Conservation (phyloP, 768 basidiomycete species). For the Lentinula lateritia region DNA sequence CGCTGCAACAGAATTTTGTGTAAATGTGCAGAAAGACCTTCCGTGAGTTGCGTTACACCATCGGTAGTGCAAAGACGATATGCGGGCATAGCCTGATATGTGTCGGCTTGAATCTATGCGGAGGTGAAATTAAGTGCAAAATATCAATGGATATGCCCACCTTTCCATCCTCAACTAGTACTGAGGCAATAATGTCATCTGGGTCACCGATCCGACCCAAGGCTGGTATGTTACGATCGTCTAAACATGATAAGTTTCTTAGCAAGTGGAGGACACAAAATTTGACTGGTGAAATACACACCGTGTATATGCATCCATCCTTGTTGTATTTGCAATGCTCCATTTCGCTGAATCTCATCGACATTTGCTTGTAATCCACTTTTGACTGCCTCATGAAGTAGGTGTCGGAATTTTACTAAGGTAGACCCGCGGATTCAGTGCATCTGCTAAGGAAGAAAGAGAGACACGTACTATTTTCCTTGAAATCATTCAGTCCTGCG, state of each 20-base stretch:
- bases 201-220: conserved; percentile 74
- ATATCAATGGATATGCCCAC: conserved; percentile 25
- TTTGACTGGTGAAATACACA: conserved; percentile 19
- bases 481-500: conserved; percentile 64
- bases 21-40: conserved; percentile 53
- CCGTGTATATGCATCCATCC: conserved; percentile 90
- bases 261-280: neutral
- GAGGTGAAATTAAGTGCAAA: neutral
- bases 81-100: conserved; percentile 80
- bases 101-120: conserved; percentile 56
- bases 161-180: conserved; percentile 66
- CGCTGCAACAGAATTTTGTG: neutral
- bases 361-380: conserved; percentile 46
- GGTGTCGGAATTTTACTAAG: conserved; percentile 50
- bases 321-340: conserved; percentile 56
- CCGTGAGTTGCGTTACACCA: conserved; percentile 63
- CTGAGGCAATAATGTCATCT: conserved; percentile 78
- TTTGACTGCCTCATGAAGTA: conserved; percentile 58
- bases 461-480: conserved; percentile 55
- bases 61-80: conserved; percentile 78
- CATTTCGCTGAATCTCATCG: conserved; percentile 63
- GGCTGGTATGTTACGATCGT: conserved; percentile 69
- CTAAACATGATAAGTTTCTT: conserved; percentile 28
- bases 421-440: neutral
- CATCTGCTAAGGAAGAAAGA: neutral